These are phyloP conservation scores for Urtica urens DNA, from an alignment of 306 rosid genomes.

Conservation along the genomic window DNA sequence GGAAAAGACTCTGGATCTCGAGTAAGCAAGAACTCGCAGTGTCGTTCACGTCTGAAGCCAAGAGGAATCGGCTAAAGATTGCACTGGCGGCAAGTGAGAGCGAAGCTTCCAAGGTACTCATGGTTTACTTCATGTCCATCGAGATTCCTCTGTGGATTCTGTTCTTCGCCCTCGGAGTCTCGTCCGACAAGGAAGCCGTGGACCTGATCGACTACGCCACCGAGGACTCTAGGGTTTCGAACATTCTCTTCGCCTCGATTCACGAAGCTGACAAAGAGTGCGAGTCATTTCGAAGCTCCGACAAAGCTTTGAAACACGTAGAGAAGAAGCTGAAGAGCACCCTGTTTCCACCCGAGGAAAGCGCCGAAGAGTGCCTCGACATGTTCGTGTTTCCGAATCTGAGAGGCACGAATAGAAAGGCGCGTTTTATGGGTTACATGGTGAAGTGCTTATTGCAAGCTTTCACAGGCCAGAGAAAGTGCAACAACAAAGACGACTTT, in stretches of 20 bases:
- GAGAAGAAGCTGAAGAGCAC: conserved; percentile 38
- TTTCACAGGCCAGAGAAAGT: conserved; percentile 53
- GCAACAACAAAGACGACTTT: conserved; percentile 80
- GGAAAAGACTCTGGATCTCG: conserved; percentile 64
- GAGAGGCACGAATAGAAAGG: conserved; percentile 49
- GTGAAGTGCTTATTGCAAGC: conserved; percentile 81
- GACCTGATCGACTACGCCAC: conserved; percentile 49
- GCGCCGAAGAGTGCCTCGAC: conserved; percentile 53
- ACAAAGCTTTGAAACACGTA: conserved; percentile 28
- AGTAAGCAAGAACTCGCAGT: conserved; percentile 52
- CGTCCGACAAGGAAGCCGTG: conserved; percentile 68
- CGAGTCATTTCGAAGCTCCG: conserved; percentile 37
- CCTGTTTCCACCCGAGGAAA: conserved; percentile 65
- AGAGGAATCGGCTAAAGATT: conserved; percentile 63
- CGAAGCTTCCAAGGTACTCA: conserved; percentile 60
- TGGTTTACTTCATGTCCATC: conserved; percentile 54
- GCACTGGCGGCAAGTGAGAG: conserved; percentile 33
- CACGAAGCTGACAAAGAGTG: conserved; percentile 48
- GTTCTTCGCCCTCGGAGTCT: conserved; percentile 71
- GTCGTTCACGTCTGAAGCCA: conserved; percentile 52
- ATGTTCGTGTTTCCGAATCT: conserved; percentile 51
- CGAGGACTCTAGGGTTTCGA: conserved; percentile 44
- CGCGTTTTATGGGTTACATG: conserved; percentile 82
- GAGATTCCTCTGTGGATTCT: conserved; percentile 81
- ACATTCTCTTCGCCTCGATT: conserved; percentile 66